phyloP scores from a whole-genome alignment of 2,329 filamentous ascomycete genomes.

The Clonostachys solani region DNA sequence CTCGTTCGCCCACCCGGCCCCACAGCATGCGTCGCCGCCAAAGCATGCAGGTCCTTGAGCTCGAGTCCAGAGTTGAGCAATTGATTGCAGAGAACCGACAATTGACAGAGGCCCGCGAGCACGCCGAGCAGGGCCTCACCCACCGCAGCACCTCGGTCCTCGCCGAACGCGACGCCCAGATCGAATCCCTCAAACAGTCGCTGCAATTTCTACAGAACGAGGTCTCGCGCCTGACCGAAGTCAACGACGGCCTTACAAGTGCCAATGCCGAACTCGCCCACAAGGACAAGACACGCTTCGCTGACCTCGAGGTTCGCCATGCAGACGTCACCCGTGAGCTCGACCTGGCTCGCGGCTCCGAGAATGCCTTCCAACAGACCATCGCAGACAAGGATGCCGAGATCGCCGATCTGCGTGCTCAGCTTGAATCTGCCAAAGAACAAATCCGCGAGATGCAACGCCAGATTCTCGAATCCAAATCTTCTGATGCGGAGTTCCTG shows the following conservation, averaged over 20 bases:
- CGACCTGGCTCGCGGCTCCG: constrained; percentile 60
- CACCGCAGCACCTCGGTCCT: constrained; percentile 67
- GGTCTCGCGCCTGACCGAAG: constrained; percentile 72
- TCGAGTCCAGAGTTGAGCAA: constrained; percentile 82
- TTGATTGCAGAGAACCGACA: constrained; percentile 79
- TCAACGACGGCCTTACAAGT: constrained; percentile 75
- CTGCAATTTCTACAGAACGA: constrained; percentile 80
- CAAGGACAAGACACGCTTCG: constrained; percentile 66
- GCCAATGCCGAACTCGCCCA: constrained; percentile 74
- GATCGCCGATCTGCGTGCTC: constrained; percentile 70
- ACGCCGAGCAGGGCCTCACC: constrained; percentile 62
- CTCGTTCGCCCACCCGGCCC: constrained; percentile 87
- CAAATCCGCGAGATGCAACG: constrained; percentile 48
- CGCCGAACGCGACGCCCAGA: constrained; percentile 80
- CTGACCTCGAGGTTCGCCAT: constrained; percentile 63
- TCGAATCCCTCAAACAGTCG: constrained; percentile 74
- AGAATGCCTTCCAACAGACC: constrained; percentile 57
- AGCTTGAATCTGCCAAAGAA: constrained; percentile 70
- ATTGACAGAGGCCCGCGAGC: constrained; percentile 67
- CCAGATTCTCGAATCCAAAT: constrained; percentile 53
- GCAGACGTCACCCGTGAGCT: constrained; percentile 64
- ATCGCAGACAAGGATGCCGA: constrained; percentile 82
- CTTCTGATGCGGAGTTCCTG: constrained; percentile 69
- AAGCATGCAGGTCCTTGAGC: constrained; percentile 94
- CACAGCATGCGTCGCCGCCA: constrained; percentile 95